A percentile compares a stretch with the other conserved stretches of the same genome.
These are phyloP conservation scores for Neonectria neomacrospora DNA, from an alignment of 2,329 filamentous ascomycete genomes.

Conservation along the genomic window DNA sequence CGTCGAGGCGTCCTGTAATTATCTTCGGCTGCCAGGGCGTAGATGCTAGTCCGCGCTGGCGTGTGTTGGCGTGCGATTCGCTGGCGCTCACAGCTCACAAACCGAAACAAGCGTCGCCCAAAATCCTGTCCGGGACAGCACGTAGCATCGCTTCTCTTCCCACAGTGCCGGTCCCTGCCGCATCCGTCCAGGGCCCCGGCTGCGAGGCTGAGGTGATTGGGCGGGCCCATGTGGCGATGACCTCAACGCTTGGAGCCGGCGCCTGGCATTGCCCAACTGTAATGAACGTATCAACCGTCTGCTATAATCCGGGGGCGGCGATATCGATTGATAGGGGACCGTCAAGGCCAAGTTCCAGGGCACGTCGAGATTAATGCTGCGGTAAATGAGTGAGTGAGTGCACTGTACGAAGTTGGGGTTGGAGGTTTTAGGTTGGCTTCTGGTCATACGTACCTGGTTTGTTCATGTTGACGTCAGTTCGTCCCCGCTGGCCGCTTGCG, in stretches of 20 bases:
- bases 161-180: conserved; percentile 34
- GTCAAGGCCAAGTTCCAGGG: not conserved
- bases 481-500: not conserved
- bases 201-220: conserved; percentile 36
- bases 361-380: not conserved
- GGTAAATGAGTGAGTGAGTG: not conserved
- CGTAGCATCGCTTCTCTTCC: conserved; percentile 26
- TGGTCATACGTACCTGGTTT: not conserved
- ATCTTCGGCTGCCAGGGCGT: not conserved
- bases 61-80: conserved; percentile 9
- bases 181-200: conserved; percentile 35
- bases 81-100: not conserved
- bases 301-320: conserved; percentile 22
- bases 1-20: not conserved
- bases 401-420: not conserved
- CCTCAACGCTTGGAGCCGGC: conserved; percentile 36
- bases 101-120: not conserved
- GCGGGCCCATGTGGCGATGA: conserved; percentile 38
- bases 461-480: conserved; percentile 16
- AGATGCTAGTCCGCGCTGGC: not conserved
- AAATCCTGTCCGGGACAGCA: conserved; percentile 6
- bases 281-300: not conserved
- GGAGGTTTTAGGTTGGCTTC: not conserved
- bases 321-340: conserved; percentile 13
- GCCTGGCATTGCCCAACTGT: conserved; percentile 5